Percentiles rank a stretch among this genome's conserved stretches.
Evolutionary conservation across 345 rosid species (phyloP).

Genomic region (Ailanthus altissimus): DNA sequence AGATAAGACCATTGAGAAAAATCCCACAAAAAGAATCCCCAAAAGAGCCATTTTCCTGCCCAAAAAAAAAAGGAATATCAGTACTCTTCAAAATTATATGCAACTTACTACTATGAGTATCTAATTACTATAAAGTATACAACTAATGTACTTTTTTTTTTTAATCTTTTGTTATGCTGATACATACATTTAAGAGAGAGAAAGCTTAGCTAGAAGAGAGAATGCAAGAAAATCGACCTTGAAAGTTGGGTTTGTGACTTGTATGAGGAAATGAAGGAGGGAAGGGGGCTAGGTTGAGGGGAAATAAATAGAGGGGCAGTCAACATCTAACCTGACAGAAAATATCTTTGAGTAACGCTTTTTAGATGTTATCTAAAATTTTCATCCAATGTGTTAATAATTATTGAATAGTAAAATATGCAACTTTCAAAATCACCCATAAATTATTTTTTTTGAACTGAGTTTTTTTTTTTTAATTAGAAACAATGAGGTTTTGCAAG

Average conservation of each 20-base stretch:
- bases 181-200: background rate
- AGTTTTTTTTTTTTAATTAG: background rate
- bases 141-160: background rate
- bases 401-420: no score
- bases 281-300: background rate
- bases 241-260: constrained; percentile 27
- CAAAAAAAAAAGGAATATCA: background rate
- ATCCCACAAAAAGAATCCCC: constrained; percentile 24
- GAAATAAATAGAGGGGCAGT: constrained; percentile 47
- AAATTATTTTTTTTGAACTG: constrained; percentile 3
- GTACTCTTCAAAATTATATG: background rate
- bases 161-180: background rate
- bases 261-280: constrained; percentile 31
- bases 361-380: no score
- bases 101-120: no score
- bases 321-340: constrained; percentile 36
- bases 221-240: constrained; percentile 24
- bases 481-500: constrained; percentile 10
- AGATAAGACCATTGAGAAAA: constrained; percentile 32
- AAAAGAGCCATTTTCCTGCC: constrained; percentile 33
- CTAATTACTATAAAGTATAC: no score
- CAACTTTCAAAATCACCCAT: constrained; percentile 20
- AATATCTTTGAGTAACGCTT: constrained; percentile 19
- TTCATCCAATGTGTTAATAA: no score
- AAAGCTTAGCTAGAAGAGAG: constrained; percentile 6